Percentiles rank a stretch among this genome's conserved stretches.
Conservation (phyloP, 371 early-diverging fungal genomes). For the Basidiobolus meristosporus region DNA sequence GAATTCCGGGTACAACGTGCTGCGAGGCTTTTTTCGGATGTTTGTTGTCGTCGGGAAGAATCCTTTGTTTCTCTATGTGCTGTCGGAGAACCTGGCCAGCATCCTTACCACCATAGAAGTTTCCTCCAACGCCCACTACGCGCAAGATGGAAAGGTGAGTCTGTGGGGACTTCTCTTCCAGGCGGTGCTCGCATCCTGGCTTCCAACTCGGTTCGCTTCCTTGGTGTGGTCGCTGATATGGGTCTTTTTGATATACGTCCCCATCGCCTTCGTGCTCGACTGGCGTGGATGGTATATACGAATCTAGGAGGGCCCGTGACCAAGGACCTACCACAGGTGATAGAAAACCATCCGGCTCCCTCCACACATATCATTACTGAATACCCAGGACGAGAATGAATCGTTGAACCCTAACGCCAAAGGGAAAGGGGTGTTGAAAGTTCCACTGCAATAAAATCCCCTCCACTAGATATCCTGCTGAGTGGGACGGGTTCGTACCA, state of each 20-base stretch:
- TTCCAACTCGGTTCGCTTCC: conserved; percentile 8
- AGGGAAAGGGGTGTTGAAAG: no score
- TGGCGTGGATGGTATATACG: conserved; percentile 12
- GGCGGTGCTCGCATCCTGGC: conserved; percentile 7
- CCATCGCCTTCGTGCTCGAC: conserved; percentile 10
- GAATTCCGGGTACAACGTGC: no score
- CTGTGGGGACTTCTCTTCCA: conserved; percentile 5
- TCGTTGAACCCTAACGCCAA: no score
- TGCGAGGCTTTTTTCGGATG: no score
- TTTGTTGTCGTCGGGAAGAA: conserved; percentile 11
- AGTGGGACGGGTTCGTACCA: no score
- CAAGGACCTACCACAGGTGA: no score
- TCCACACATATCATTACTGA: no score
- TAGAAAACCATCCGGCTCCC: no score
- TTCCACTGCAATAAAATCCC: no score
- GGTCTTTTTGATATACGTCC: conserved; percentile 3
- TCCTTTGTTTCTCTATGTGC: conserved; percentile 14
- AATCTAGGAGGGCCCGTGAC: no score
- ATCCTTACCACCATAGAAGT: conserved; percentile 6
- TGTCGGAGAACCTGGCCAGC: conserved; percentile 9
- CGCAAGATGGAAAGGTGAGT: neutral
- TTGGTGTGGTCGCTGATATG: conserved; percentile 8
- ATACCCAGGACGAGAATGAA: no score
- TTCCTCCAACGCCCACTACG: conserved; percentile 4
- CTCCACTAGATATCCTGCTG: no score